Evolutionary conservation across 2,329 filamentous ascomycete genomes (phyloP), one percentile per base, ranked within the genome.

Genomic region (Apiospora arundinis): DNA sequence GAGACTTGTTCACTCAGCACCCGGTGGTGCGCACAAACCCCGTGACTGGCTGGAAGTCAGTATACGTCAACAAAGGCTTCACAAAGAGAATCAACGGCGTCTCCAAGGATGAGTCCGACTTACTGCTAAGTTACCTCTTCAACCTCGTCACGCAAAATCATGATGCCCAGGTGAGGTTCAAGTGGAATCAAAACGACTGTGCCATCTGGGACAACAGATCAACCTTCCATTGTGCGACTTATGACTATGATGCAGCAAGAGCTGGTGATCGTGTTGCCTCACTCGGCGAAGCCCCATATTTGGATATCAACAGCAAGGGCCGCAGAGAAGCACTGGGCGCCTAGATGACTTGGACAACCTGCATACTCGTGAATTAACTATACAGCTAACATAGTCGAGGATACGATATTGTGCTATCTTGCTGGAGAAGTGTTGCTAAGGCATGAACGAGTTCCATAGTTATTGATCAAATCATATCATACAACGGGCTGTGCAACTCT

Each of bases 191-290:
- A 76, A 87, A 88, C 70, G 86, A 89, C 74, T 76, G 86, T 5
- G 87, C 89, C 1, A 90, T 92, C 74, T 93, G 91, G 91, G 91
- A 93, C 76, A 92, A 92, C 75, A 80, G 85, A 68, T 85, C 80
- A 42, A 86, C 82, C 14, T 84, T 81, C 74, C 84, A 86, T 72
- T 84, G 86, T 48, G 90, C 89, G 0, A 92, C 89, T 0, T 91
- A 88, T 73, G 91, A 92, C 74, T 92, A 92, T 16, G 82, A 83
- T 42, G 85, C 82, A 14, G 80, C 82, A 37, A 78, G 87, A 73
- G 79, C 80, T 74, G 82, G 85, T 60, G 81, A 88, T 76, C 77
- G 87, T 67, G 80, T 85, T 2, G 85, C 87, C 56, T 83, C 80
- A 68, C 80, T 88, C 40, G 87, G 83, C 23, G 87, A 83, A 80